Base-by-base conservation (phyloP, 768 basidiomycete genomes). In the Pleurotus eryngii region DNA sequence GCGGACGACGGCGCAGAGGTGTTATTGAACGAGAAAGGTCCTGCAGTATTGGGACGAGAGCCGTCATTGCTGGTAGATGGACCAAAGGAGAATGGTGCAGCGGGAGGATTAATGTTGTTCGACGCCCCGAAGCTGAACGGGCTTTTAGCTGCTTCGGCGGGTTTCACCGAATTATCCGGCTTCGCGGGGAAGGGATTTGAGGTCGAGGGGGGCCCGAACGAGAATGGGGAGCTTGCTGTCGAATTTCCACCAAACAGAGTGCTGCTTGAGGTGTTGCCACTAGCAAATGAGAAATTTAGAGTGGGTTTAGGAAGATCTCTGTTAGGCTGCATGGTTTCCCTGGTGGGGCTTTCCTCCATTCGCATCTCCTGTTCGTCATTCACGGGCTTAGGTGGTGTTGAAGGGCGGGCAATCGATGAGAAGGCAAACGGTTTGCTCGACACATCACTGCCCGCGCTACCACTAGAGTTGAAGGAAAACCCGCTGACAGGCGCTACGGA, bases 311-410 rank as follows among this genome's bases (percentile, higher is more conserved):
- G 51, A 24, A 54, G 38, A 40, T 60, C 68, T 14, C 72, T 72
- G 59, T 77, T 81, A 20, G 71, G 60, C 48, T 81, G 80, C 64
- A 82, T 71, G 7, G 51, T 14, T 30, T 86, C 86, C 58, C 88
- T 77, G 2, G 81, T 83, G 1, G 90, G 90, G 61, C 90, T 92
- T 69, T 91, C 90, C 40, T 92, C 90, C 90, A 92, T 92, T 56
- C 72, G 81, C 61, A 87, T 81, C 58, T 89, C 89, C 49, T 85
- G 79, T 46, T 85, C 86, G 35, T 76, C 74, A 57, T 76, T 82
- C 2, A 18, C 8, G 4, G 39, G 51, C 64, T 74, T 79, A 3
- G 89, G 89, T 8, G 88, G 87, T 0, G 88, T 90, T 4, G 74
- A 71, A n/a, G 87, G 77, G 18, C 85, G 75, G 24, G 75, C 68